Evolutionary conservation across 2,329 filamentous ascomycete species (phyloP), one percentile per base, ranked within the genome.

Genomic region (Trichoderma simmonsii): DNA sequence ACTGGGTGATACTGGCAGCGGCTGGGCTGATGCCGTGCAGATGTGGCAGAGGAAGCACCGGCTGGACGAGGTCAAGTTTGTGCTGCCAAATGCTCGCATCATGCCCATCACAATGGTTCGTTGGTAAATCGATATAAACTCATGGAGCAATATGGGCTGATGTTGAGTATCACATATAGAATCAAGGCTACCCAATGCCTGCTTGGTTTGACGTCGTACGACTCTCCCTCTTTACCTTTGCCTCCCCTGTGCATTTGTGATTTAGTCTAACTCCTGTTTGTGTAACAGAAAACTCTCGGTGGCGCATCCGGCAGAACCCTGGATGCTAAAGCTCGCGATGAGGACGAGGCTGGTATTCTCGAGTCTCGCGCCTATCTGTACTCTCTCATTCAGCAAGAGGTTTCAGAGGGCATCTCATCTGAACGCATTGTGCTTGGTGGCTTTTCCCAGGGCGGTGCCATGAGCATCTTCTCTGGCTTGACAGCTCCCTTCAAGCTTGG

Each of bases 41-140:
- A 94, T 95, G 82, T 98, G 92, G 92, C 90, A 94, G 70, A 87
- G 91, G 39, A 88, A 93, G 66, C 88, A 90, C 81, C 91, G 91
- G 78, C 93, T 98, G 75, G 89, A 94, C 72, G 92, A 98, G 82
- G 93, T 97, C 80, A 92, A 95, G 79, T 98, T 98, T 82, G 89
- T 99, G 79, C 91, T 99, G 81, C 96, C 96, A 18, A 93, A 97
- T 83, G 96, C 96, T 32, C 94, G 95, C 6, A 83, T 82, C 48
- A 96, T 97, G 69, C 94, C 94, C 36, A 93, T 98, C 79, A 95
- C 94, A n/a, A 85, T 82, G 73, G 81, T 83, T 69, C 73, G 80
- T 77, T 64, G 57, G 9, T 14, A 11, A 24, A 12, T 43, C 21
- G 21, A 24, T 54, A 24, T 48, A 30, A 1, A n/a, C 28, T 6